Evolutionary conservation across 2,329 filamentous ascomycete genomes (phyloP), one percentile per base, ranked within the genome.

Genomic region (Venturia effusa): DNA sequence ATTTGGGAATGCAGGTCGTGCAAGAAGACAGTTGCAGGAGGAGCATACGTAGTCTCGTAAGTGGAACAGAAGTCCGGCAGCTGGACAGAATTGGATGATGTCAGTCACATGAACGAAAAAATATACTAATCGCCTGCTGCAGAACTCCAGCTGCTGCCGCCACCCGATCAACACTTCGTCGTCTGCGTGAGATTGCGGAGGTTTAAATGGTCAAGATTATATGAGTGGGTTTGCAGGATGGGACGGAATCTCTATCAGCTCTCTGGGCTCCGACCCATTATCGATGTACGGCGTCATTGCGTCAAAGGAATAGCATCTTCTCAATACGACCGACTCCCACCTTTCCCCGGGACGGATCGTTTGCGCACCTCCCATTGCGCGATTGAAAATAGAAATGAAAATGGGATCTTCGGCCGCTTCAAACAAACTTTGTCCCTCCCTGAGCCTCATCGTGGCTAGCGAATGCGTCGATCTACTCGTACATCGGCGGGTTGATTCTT

Each of bases 1-100:
- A 97, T 96, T 85, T 97, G 93, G 93, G 85, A 93, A 80, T 99
- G 94, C 90, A 88, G 86, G 80, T 85, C 88, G 67, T 97, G 94
- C 88, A 87, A 90, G 80, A 97, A 97, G 89, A 90, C 87, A 75
- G 85, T 93, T 72, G 93, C 90, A 74, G 90, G 90, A 80, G 90
- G 93, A 81, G 94, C 93, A 76, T 97, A 95, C 86, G 88, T 87
- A 74, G 89, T 97, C 79, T 89, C 94, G 93, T 97, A 91, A 82
- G 92, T 94, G n/a, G 59, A 22, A 41, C 13, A n/a, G 37, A 43
- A 8, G 27, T 34, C 51, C n/a, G 51, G 27, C 51, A 22, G 51
- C 34, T 57, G 51, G 30, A 19, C 30, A 57, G 3, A n/a, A 2
- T 22, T 57, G 27, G 5, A 57, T 57, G 10, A 11, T 24, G 51